Percentiles rank a stretch among this genome's conserved stretches.
Conservation (phyloP, 2,329 filamentous ascomycete species). For the Geosmithia putterillii region DNA sequence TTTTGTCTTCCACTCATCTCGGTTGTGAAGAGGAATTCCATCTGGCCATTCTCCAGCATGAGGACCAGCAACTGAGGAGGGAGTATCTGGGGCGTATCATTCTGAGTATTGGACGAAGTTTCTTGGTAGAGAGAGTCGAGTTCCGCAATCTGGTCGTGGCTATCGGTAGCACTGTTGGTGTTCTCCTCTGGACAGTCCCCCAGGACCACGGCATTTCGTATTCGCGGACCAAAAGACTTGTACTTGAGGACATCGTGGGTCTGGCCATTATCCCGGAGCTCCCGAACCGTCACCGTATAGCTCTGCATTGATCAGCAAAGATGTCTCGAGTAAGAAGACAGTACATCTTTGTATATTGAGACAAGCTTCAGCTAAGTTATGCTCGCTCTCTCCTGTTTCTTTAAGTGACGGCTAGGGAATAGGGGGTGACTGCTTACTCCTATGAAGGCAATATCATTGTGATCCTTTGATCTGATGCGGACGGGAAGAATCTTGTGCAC, state of each 20-base stretch:
- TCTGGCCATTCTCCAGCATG: constrained; percentile 58
- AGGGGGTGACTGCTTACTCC: constrained; percentile 42
- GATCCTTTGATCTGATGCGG: constrained; percentile 54
- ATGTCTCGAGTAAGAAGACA: background rate
- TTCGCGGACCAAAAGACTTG: constrained; percentile 64
- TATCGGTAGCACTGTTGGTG: background rate
- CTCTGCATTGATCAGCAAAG: constrained; percentile 36
- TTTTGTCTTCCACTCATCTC: constrained; percentile 9
- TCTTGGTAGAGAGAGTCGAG: background rate
- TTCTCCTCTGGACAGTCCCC: constrained; percentile 28
- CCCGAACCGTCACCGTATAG: constrained; percentile 67
- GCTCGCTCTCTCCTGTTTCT: background rate
- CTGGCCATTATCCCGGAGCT: constrained; percentile 56
- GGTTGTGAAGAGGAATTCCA: constrained; percentile 64
- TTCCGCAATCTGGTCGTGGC: background rate
- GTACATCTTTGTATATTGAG: too few species aligned
- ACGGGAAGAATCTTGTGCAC: constrained; percentile 69
- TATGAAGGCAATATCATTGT: constrained; percentile 79
- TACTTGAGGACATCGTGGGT: constrained; percentile 68
- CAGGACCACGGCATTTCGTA: constrained; percentile 68
- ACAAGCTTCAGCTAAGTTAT: too few species aligned
- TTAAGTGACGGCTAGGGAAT: background rate
- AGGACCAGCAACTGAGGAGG: constrained; percentile 77
- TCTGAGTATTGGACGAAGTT: constrained; percentile 12
- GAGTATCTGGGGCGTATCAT: constrained; percentile 12